Percentiles rank a stretch among this genome's conserved stretches.
These are phyloP conservation scores for Talaromyces albobiverticillius DNA, from an alignment of 2,329 filamentous ascomycete species.

Conservation along the genomic window DNA sequence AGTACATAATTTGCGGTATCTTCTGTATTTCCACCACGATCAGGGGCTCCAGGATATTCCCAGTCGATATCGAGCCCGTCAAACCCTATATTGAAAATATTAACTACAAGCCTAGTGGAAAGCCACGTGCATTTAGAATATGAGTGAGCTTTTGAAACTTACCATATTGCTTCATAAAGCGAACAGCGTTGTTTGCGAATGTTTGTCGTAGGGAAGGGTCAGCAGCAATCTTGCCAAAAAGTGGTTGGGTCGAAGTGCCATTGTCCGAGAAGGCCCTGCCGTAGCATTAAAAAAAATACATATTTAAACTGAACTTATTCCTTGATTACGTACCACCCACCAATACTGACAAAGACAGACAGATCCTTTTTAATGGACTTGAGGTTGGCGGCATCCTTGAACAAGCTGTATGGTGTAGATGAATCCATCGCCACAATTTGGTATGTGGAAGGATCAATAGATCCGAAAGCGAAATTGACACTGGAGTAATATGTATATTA, in stretches of 20 bases:
- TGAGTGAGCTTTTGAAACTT: background rate
- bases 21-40: constrained; percentile 8
- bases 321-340: constrained; percentile 16
- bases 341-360: constrained; percentile 28
- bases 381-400: constrained; percentile 21
- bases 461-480: constrained; percentile 40
- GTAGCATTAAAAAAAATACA: background rate
- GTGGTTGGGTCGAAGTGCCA: background rate
- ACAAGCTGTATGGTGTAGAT: background rate
- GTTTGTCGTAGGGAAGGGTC: constrained; percentile 2
- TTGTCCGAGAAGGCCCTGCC: background rate
- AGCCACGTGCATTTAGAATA: background rate
- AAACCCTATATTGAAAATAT: constrained; percentile 11
- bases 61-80: constrained; percentile 22
- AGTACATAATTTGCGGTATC: constrained; percentile 15
- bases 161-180: constrained; percentile 19
- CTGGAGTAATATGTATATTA: constrained; percentile 11
- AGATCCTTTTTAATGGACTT: constrained; percentile 28
- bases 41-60: constrained; percentile 18
- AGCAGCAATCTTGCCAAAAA: background rate
- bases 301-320: background rate
- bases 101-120: background rate
- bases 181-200: constrained; percentile 6
- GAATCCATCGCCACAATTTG: constrained; percentile 24
- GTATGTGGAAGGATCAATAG: constrained; percentile 35